A percentile compares a stretch with the other conserved stretches of the same genome.
These are phyloP conservation scores for Xylogone sp. DNA, from an alignment of 2,329 filamentous ascomycete genomes.

Conservation along the genomic window DNA sequence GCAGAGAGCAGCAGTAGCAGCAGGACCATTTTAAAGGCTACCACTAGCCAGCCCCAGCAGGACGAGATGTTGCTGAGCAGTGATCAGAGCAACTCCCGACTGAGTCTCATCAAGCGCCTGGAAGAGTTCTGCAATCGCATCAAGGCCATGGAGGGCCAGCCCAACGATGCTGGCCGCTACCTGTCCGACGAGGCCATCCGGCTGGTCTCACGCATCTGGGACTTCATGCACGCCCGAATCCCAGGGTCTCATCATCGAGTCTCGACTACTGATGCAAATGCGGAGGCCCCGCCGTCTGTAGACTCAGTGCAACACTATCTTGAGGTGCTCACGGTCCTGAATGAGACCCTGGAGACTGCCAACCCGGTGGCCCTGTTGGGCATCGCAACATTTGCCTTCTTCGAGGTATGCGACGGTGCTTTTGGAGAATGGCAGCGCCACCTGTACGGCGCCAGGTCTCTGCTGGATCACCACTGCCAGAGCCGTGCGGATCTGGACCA, in stretches of 20 bases:
- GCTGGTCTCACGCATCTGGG: background rate
- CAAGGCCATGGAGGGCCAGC: background rate
- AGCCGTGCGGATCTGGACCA: conserved; percentile 29
- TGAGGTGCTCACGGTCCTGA: conserved; percentile 33
- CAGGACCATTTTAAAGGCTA: no score
- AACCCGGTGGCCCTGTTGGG: conserved; percentile 39
- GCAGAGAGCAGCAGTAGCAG: no score
- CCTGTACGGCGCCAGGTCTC: conserved; percentile 34
- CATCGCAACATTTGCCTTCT: conserved; percentile 40
- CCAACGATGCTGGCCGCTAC: background rate
- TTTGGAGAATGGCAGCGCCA: conserved; percentile 37
- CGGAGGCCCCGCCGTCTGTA: background rate
- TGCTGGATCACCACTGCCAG: conserved; percentile 37
- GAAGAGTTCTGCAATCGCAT: background rate
- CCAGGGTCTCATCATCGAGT: background rate
- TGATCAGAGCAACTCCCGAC: background rate
- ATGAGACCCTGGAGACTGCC: conserved; percentile 33
- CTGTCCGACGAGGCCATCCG: background rate
- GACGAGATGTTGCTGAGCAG: background rate
- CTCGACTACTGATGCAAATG: background rate
- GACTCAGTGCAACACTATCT: conserved; percentile 26
- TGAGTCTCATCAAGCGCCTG: background rate
- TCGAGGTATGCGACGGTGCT: conserved; percentile 38
- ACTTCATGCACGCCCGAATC: background rate
- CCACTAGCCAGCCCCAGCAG: no score